A percentile compares a stretch with the other conserved stretches of the same genome.
Conservation (phyloP, 495 filamentous ascomycete species). For the Cetradonia linearis region DNA sequence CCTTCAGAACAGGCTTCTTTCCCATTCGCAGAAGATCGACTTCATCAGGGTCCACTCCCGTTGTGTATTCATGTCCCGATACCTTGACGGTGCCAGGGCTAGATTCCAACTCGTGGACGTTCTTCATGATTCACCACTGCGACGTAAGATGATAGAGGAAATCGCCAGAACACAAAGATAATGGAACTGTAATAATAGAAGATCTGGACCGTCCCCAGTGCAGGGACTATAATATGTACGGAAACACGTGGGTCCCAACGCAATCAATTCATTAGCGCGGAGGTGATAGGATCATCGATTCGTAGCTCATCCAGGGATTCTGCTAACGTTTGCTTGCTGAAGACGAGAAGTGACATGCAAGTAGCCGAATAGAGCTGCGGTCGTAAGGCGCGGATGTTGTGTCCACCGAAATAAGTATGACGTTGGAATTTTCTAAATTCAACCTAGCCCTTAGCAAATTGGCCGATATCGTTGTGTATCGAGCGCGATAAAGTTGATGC, state of each 20-base stretch:
- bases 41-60: constrained; percentile 27
- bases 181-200: neutral
- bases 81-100: neutral
- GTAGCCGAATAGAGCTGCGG: neutral
- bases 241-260: neutral
- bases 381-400: neutral
- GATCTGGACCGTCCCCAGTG: neutral
- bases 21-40: constrained; percentile 37
- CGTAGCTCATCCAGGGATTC: neutral
- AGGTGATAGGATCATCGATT: neutral
- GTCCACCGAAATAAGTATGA: neutral
- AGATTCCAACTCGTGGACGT: neutral
- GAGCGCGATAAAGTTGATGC: neutral
- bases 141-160: neutral
- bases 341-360: neutral
- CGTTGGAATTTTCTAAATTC: neutral
- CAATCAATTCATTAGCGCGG: neutral
- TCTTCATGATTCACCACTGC: neutral
- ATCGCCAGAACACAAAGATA: neutral
- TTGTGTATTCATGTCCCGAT: neutral
- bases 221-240: neutral
- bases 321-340: neutral
- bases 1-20: constrained; percentile 41
- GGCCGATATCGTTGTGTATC: neutral
- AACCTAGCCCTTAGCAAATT: neutral